Base-by-base conservation (phyloP, 129 eudicot species). In the Glebionis coronaria region DNA sequence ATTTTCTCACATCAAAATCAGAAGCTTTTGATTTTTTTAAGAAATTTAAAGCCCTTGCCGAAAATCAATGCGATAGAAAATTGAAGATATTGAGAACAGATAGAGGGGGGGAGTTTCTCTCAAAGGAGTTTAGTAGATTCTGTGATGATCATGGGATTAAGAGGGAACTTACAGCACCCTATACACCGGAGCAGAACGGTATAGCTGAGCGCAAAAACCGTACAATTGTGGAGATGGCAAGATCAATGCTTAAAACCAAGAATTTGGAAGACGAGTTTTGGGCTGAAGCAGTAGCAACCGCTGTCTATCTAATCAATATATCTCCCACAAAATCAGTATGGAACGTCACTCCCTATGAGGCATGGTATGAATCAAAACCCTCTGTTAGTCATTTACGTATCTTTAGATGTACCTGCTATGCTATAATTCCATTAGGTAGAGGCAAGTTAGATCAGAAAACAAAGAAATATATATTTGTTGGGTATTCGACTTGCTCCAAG, bases 281-380 rank as follows among this genome's bases (percentile, higher is more conserved):
- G 21, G 57, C 44, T 23, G 45, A 65, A 65, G 23, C 12, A 12
- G 23, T 9, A 12, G 44, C 45, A 21, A 12, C 70, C 0, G 1
- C 58, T 9, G 57, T 46, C 18, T 47, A 65, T 45, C 5, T 65
- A 1, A 44, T 65, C 56, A 23, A 65, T 5, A 47, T 49, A 25
- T 65, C 44, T 47, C 70, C 70, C 3, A 65, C 70, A 21, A 65
- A 12, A 12, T 12, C 19, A 0, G 56, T 65, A 12, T 49, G 42
- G 20, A 47, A 47, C 10, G 14, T 20, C 12, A 47, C 58, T 10
- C 59, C 59, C 12, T 44, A 20, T 7, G 44, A 65, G 49, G 58
- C 58, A 11, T 65, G 70, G 70, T 21, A 63, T 14, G 16, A 63
- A 10, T 15, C 35, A 9, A 63, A 40, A 46, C 53, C 55, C 7